Evolutionary conservation across 805 yeast genomes (phyloP), one percentile per base, ranked within the genome.

Genomic region (Torulaspora maleeae): DNA sequence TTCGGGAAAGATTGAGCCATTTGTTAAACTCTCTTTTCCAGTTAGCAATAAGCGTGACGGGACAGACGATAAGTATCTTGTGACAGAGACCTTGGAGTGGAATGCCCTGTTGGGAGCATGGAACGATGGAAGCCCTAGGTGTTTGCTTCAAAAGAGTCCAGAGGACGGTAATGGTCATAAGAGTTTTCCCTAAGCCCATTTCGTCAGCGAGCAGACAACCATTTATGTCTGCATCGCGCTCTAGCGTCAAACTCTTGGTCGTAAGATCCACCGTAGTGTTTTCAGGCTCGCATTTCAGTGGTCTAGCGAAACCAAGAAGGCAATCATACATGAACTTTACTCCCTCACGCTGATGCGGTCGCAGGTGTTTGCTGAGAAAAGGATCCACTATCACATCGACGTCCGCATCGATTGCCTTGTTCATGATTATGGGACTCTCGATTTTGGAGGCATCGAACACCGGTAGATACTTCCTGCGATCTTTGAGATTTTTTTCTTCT

Each of bases 141-240:
- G 77, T 75, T 53, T 85, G 88, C 51, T 76, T 82, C 15, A 87
- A 62, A 15, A 93, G 64, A 0, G 96, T 88, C 95, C 95, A 88
- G 3, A 91, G 74, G 33, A 88, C 62, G 0, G 95, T 60, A 5
- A 93, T 91, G 0, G 96, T 79, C 77, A 83, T 90, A 34, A 93
- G 66, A 0, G 98, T 90, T 57, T 86, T 86, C 2, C 96, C 96
- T 13, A 93, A 70, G 0, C 99, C 99, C 99, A 93, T 93, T 56
- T 91, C 98, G 64, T 93, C 99, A 0, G 99, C 99, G 35, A 93
- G 64, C 4, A 93, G 67, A 2, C 91, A 90, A 0, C 99, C 98
- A 35, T 66, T 54, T 13, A 66, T 52, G 37, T 58, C 62, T 6
- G 55, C 45, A 43, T 62, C 64, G 7, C 48, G 43, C 13, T 63